A percentile compares a stretch with the other conserved stretches of the same genome.
phyloP scores from a whole-genome alignment of 208 protist species.

The Crithidia bombi region DNA sequence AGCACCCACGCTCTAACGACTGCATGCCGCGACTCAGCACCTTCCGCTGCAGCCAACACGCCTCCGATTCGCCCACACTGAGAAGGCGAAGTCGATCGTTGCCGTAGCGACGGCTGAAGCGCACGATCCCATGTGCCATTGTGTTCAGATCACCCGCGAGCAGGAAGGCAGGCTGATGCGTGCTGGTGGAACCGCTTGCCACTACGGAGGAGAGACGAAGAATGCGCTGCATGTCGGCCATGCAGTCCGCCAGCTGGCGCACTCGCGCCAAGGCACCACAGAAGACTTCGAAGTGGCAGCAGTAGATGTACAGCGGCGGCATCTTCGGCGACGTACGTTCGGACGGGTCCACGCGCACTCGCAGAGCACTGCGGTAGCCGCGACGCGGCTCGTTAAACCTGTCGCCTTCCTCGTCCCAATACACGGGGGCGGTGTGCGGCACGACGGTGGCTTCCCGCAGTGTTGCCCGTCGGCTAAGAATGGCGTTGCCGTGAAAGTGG shows the following conservation, averaged over 20 bases:
- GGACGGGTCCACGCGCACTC: constrained; percentile 38
- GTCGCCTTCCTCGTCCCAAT: constrained; percentile 59
- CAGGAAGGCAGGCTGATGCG: constrained; percentile 48
- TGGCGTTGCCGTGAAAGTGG: constrained; percentile 84
- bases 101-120: constrained; percentile 41
- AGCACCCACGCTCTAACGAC: constrained; percentile 47
- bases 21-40: constrained; percentile 61
- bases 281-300: constrained; percentile 83
- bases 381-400: constrained; percentile 52
- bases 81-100: constrained; percentile 66
- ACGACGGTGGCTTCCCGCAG: constrained; percentile 51
- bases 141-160: constrained; percentile 87
- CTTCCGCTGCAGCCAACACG: constrained; percentile 82
- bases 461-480: constrained; percentile 48
- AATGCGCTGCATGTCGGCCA: constrained; percentile 55
- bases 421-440: constrained; percentile 45
- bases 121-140: constrained; percentile 77
- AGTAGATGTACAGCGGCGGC: constrained; percentile 75
- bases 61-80: constrained; percentile 70
- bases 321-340: constrained; percentile 40
- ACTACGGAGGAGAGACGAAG: constrained; percentile 17
- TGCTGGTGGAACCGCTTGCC: background rate
- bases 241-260: constrained; percentile 66
- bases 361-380: constrained; percentile 63
- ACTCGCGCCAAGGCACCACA: constrained; percentile 69